phyloP scores from a whole-genome alignment of 257 asterid genomes.

The Ligustrum vulgare region DNA sequence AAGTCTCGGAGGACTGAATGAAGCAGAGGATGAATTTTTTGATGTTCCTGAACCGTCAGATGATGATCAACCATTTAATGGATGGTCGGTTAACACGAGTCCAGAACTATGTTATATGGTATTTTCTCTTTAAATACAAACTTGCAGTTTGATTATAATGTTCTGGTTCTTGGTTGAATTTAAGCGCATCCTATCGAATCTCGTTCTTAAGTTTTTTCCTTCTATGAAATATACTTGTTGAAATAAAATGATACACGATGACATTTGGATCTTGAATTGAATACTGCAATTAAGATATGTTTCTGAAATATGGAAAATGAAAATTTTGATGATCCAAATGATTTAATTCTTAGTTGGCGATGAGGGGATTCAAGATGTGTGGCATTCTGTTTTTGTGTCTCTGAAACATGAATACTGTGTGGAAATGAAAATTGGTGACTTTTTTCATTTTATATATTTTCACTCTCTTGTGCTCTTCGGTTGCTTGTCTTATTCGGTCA shows the following conservation, averaged over 20 bases:
- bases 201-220: background rate
- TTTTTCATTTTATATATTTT: background rate
- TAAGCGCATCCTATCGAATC: background rate
- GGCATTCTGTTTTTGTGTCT: background rate
- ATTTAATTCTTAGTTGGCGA: background rate
- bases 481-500: background rate
- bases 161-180: background rate
- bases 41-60: slow-evolving; percentile 71
- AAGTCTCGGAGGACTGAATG: slow-evolving; percentile 56
- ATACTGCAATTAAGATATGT: background rate
- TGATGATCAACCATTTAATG: slow-evolving; percentile 51
- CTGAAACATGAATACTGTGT: background rate
- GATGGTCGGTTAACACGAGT: slow-evolving; percentile 37
- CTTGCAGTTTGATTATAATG: background rate
- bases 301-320: background rate
- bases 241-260: background rate
- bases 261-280: background rate
- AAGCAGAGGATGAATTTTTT: slow-evolving; percentile 72
- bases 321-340: background rate
- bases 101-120: slow-evolving; percentile 52
- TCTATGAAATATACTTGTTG: background rate
- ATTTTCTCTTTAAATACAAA: slow-evolving; percentile 14
- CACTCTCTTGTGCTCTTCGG: background rate
- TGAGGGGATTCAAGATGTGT: background rate
- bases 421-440: background rate